These are phyloP conservation scores for Debaryomycetaceae sp. DNA, from an alignment of 1,139 yeast species.

Conservation along the genomic window DNA sequence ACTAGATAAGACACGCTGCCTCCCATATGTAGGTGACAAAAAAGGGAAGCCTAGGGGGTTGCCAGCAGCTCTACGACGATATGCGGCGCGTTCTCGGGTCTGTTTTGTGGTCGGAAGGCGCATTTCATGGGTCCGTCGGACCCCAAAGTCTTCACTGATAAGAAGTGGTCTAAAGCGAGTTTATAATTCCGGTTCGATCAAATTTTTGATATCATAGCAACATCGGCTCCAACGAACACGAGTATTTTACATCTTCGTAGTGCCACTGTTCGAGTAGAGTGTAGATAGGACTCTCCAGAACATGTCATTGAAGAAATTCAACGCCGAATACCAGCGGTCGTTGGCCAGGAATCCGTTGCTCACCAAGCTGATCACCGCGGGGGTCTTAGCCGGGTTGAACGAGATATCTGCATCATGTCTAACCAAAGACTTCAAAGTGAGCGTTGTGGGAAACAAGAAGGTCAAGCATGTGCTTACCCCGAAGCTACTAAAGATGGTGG, in stretches of 20 bases:
- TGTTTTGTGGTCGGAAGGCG: no score
- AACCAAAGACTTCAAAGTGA: conserved; percentile 41
- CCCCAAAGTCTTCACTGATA: no score
- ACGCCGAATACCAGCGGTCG: conserved; percentile 35
- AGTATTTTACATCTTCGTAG: no score
- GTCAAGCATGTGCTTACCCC: conserved; percentile 39
- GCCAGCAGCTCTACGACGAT: no score
- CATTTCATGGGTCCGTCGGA: no score
- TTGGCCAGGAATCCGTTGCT: conserved; percentile 51
- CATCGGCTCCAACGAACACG: no score
- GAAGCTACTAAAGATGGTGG: conserved; percentile 61
- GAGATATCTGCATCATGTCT: conserved; percentile 55
- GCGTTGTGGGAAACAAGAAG: conserved; percentile 9
- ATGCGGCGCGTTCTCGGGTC: no score
- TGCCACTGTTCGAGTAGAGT: background rate
- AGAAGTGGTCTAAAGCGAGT: no score
- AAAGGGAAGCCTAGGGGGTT: no score
- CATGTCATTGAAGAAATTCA: conserved; percentile 8
- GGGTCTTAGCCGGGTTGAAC: conserved; percentile 52
- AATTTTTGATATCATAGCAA: no score
- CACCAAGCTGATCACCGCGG: conserved; percentile 61
- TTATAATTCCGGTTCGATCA: no score
- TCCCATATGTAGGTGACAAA: no score
- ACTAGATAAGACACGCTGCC: background rate
- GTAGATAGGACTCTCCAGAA: background rate